Evolutionary conservation across 257 asterid species (phyloP).

Genomic region (Solanum lycopersicoides): DNA sequence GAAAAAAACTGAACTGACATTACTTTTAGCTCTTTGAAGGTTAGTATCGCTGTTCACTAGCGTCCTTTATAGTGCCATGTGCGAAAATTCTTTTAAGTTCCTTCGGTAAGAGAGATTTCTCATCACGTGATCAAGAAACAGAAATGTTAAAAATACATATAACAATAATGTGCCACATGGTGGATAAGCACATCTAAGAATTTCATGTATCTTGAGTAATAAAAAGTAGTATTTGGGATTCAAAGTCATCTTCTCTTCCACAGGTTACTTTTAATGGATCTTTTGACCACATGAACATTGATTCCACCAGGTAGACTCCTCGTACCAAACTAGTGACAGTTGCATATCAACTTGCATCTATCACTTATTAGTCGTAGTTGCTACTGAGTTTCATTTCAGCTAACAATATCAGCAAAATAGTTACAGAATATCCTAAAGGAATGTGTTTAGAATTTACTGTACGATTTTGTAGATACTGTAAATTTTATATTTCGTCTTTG

Average conservation of each 20-base stretch:
- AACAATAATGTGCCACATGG: neutral
- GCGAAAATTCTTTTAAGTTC: neutral
- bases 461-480: neutral
- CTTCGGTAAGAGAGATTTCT: neutral
- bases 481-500: constrained; percentile 6
- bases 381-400: neutral
- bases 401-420: neutral
- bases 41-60: neutral
- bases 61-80: neutral
- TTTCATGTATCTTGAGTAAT: neutral
- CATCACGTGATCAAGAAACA: neutral
- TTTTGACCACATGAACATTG: constrained; percentile 96
- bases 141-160: neutral
- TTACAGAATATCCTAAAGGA: neutral
- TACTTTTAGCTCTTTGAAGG: neutral
- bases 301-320: constrained; percentile 73
- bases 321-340: neutral
- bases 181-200: neutral
- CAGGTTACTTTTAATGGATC: constrained; percentile 98
- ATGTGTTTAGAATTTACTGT: neutral
- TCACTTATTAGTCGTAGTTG: neutral
- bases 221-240: neutral
- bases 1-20: neutral
- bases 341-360: neutral
- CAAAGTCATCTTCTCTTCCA: neutral